Percentiles rank a stretch among this genome's conserved stretches.
These are phyloP conservation scores for Prunus dulcis DNA, from an alignment of 306 rosid species.

Conservation along the genomic window DNA sequence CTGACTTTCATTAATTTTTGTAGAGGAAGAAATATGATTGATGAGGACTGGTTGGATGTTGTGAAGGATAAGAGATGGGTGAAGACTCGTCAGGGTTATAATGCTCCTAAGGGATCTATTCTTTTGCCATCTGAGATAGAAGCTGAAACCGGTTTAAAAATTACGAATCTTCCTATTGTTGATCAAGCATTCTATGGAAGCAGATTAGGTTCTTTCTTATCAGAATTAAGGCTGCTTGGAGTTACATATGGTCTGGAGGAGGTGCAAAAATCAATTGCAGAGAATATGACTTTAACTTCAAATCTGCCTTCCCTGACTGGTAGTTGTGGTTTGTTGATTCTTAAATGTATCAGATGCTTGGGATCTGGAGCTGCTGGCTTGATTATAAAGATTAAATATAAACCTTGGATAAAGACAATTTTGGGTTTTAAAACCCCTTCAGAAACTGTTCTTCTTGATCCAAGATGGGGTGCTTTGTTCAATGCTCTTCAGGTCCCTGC, in stretches of 20 bases:
- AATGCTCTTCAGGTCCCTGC: constrained; percentile 10
- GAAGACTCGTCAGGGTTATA: constrained; percentile 16
- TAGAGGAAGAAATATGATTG: not conserved
- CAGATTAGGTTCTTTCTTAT: constrained; percentile 7
- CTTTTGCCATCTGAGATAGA: constrained; percentile 7
- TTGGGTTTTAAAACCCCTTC: constrained; percentile 18
- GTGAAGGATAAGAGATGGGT: constrained; percentile 27
- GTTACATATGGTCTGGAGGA: not conserved
- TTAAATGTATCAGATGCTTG: constrained; percentile 8
- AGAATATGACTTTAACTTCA: constrained; percentile 2
- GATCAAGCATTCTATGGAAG: constrained; percentile 17
- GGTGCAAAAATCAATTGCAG: constrained; percentile 16
- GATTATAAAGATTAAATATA: not conserved
- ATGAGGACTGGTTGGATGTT: constrained; percentile 10
- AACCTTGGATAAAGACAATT: constrained; percentile 14
- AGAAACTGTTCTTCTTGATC: constrained; percentile 11
- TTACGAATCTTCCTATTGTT: constrained; percentile 11
- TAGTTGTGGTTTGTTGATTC: constrained; percentile 7
- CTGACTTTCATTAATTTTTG: constrained; percentile 14
- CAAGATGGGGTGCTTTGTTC: constrained; percentile 13
- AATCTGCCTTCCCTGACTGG: constrained; percentile 3
- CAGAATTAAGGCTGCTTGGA: constrained; percentile 17
- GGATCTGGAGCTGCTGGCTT: not conserved
- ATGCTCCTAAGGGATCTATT: constrained; percentile 22
- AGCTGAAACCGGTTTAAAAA: not conserved